Base-by-base conservation (phyloP, 345 rosid genomes). In the Odontarrhena argentea region DNA sequence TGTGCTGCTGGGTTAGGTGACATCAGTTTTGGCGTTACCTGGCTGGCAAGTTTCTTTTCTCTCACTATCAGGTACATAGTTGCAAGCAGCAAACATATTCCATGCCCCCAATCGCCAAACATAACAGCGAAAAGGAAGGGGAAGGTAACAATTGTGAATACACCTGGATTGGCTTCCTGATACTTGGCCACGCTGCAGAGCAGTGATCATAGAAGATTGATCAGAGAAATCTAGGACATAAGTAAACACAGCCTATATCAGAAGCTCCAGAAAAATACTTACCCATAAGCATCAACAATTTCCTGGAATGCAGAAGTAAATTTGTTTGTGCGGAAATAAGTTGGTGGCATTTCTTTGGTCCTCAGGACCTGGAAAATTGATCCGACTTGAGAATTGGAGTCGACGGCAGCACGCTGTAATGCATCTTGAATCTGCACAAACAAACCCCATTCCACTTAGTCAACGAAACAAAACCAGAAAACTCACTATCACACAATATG, bases 31-130 rank as follows among this genome's bases (percentile, higher is more conserved):
- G 34, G 68, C 32, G 53, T 77, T 81, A 95, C 99, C 99, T 89
- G 99, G 77, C 93, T 62, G 24, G 96, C 82, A 71, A 95, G 85
- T 74, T 91, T 95, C 85, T 91, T 95, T 76, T 95, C 99, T 79
- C 86, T 79, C 71, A 82, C 25, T 35, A 95, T 60, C 62, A 83
- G 79, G 71, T 71, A 69, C 76, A 86, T 76, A 30, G 96, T 74
- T 52, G 80, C 93, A 65, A 95, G 96, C 66, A 95, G 81, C 76
- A 95, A 60, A 76, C 99, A 95, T 68, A 95, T 88, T 76, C 99
- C 99, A 79, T 91, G 99, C 2, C 99, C 99, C 99, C 97, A 94
- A 66, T 94, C 99, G 74, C 99, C 99, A 81, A 94, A 91, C 99
- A 94, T 94, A 76, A 91, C 91, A 41, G 99, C 99, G 65, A 94